A percentile compares a stretch with the other conserved stretches of the same genome.
These are phyloP conservation scores for Bipolaris victoriae DNA, from an alignment of 2,329 filamentous ascomycete species.

Conservation along the genomic window DNA sequence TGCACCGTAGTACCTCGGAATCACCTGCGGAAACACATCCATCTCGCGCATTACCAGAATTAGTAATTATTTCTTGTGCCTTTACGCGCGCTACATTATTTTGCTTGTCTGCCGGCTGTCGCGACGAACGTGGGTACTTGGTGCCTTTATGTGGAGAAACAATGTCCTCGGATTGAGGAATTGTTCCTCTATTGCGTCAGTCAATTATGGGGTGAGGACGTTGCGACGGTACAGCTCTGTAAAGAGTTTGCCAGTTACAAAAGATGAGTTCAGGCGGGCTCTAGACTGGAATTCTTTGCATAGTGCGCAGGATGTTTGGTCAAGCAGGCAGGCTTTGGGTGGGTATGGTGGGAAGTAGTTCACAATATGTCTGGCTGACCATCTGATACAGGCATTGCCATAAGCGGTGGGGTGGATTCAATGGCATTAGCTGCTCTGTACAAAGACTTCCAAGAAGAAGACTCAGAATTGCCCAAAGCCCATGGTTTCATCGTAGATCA, in stretches of 20 bases:
- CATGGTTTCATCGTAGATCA: slow-evolving; percentile 68
- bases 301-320: slow-evolving; percentile 1
- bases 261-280: slow-evolving; percentile 36
- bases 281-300: slow-evolving; percentile 12
- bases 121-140: slow-evolving; percentile 4
- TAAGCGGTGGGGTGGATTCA: slow-evolving; percentile 96
- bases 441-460: slow-evolving; percentile 34
- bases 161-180: slow-evolving; percentile 43
- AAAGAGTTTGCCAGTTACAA: slow-evolving; percentile 29
- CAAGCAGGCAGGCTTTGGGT: slow-evolving; percentile 22
- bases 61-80: slow-evolving; percentile 6
- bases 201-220: slow-evolving; percentile 18
- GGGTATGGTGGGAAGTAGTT: not conserved
- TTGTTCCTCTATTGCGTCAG: slow-evolving; percentile 29
- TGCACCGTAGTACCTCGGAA: slow-evolving; percentile 26
- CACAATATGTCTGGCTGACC: slow-evolving; percentile 10
- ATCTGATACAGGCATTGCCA: slow-evolving; percentile 64
- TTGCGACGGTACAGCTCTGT: slow-evolving; percentile 32
- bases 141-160: slow-evolving; percentile 46
- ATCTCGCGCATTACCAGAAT: slow-evolving; percentile 16
- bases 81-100: not conserved
- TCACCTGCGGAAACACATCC: slow-evolving; percentile 10
- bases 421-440: slow-evolving; percentile 89
- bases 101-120: not conserved
- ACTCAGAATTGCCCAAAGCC: slow-evolving; percentile 38